Evolutionary conservation across 371 early-diverging fungal species (phyloP).

Genomic region (Nematocida parisii): DNA sequence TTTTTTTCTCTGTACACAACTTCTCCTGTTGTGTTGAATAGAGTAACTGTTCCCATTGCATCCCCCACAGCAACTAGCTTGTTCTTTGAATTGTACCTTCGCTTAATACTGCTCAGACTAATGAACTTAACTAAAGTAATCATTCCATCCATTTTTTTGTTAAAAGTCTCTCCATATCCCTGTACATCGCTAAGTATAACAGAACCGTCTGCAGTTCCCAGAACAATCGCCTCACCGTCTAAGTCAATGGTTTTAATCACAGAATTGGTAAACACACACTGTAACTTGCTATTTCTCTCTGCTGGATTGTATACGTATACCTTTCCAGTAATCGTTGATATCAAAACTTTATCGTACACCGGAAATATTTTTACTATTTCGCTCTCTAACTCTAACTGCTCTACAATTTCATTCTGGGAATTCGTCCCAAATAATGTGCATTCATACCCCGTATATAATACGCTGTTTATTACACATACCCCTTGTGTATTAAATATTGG

Average conservation of each 20-base stretch:
- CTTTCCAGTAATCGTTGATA: conserved; percentile 13
- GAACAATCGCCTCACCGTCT: not conserved
- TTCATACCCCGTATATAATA: conserved; percentile 5
- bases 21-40: conserved; percentile 6
- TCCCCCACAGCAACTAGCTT: conserved; percentile 25
- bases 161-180: not conserved
- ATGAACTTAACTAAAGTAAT: not conserved
- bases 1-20: conserved; percentile 25
- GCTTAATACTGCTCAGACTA: not conserved
- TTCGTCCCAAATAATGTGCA: not conserved
- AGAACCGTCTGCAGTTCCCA: conserved; percentile 40
- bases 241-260: not conserved
- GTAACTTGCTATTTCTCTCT: not conserved
- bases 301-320: conserved; percentile 13
- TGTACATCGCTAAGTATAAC: conserved; percentile 27
- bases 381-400: conserved; percentile 8
- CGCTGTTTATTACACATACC: conserved; percentile 1
- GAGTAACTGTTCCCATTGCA: conserved; percentile 6
- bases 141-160: conserved; percentile 15
- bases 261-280: not conserved
- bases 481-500: conserved; percentile 15
- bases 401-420: not conserved
- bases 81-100: not conserved
- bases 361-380: conserved; percentile 27
- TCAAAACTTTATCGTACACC: not conserved